Base-by-base conservation (phyloP, 1,284 basidiomycete species). In the Sphaerobolus stellatus region DNA sequence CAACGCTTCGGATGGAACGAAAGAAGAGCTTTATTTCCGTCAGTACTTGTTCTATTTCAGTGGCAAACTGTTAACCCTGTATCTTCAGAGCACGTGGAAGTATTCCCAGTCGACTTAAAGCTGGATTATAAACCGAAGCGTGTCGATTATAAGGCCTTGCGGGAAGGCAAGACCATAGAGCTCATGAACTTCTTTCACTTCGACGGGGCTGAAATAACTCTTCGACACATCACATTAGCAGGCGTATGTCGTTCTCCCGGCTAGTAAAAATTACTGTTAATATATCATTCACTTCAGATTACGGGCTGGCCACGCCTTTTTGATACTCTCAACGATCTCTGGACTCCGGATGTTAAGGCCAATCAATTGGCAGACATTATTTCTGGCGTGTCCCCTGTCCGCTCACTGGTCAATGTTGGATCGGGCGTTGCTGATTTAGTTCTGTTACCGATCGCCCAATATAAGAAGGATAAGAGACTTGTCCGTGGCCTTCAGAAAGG, bases 161-260 rank as follows among this genome's bases (percentile, higher is more conserved):
- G 88, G 16, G 88, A 95, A 63, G 97, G 97, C 13, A 84, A 82
- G 67, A 94, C 94, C 0, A 96, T 97, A 58, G 97, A 99, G 68
- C 74, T 99, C 54, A 98, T 99, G 96, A 99, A 99, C 69, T 98
- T 99, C 69, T 99, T 99, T 86, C 95, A 98, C 71, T 99, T 99
- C 63, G 96, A 99, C 63, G 96, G 93, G 0, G 91, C 96, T 2
- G 96, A 98, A 70, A 98, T 99, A 93, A 96, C 94, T 1, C 73
- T 99, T 49, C 81, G 96, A 49, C 94, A 97, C 66, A 87, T 98
- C 57, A 94, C 92, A 14, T 69, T 98, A 24, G 85, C 88, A 50
- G 97, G 96, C 16, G 92, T 95, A 70, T 66, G 91, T 78, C 14
- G 28, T 27, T 43, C 31, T 8, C 30, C 8, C 28, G 52, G 44